These are phyloP conservation scores for Podaxis mareebaensis DNA, from an alignment of 768 basidiomycete species.

Conservation along the genomic window DNA sequence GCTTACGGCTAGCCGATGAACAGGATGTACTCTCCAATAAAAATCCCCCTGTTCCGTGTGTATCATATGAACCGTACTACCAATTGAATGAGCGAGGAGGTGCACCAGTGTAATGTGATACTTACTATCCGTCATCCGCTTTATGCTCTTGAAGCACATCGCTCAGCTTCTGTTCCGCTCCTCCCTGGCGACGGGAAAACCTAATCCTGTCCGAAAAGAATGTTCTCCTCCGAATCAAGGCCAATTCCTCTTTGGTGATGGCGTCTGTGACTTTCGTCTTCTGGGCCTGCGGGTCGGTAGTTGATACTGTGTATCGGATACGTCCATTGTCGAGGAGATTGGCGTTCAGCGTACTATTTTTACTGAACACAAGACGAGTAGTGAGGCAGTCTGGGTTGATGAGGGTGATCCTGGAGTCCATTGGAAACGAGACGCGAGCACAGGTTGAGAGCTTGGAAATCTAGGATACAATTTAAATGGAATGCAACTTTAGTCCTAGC, in stretches of 20 bases:
- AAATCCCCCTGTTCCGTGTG: conserved; percentile 19
- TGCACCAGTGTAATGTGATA: background rate
- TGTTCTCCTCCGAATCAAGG: conserved; percentile 19
- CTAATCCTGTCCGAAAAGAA: conserved; percentile 26
- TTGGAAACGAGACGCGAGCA: background rate
- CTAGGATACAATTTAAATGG: too few species aligned
- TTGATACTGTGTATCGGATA: conserved; percentile 23
- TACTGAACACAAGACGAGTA: conserved; percentile 23
- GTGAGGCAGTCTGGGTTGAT: conserved; percentile 12
- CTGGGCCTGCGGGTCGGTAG: conserved; percentile 19
- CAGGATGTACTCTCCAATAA: conserved; percentile 18
- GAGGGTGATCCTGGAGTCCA: conserved; percentile 18
- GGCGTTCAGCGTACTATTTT: conserved; percentile 23
- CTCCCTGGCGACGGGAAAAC: conserved; percentile 22
- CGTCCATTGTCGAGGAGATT: conserved; percentile 20
- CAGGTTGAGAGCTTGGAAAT: background rate
- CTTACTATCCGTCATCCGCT: conserved; percentile 21
- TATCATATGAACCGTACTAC: conserved; percentile 6
- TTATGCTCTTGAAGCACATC: conserved; percentile 23
- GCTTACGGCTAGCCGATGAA: conserved; percentile 21
- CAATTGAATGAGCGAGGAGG: background rate
- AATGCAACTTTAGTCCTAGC: too few species aligned
- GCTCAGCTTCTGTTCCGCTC: conserved; percentile 22
- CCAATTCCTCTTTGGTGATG: conserved; percentile 20
- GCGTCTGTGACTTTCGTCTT: conserved; percentile 24